phyloP scores from a whole-genome alignment of 192 early-diverging fungal genomes.

The Coemansia sp. region DNA sequence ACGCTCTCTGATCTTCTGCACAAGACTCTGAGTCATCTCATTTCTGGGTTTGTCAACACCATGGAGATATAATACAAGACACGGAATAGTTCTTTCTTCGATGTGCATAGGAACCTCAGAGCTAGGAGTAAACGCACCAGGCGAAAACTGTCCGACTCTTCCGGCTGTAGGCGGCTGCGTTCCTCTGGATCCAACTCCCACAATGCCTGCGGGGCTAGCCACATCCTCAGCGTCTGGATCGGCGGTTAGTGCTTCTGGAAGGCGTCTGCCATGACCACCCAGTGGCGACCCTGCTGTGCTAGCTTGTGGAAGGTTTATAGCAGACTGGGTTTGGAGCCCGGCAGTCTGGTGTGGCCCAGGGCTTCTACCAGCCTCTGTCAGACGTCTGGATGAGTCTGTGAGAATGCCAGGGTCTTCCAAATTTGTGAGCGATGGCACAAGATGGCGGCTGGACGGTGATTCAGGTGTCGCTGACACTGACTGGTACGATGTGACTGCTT shows the following conservation, averaged over 20 bases:
- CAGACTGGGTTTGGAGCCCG: not conserved
- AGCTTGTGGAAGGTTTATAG: not conserved
- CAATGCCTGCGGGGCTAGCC: not conserved
- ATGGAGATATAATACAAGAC: conserved; percentile 37
- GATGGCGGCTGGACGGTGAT: conserved; percentile 28
- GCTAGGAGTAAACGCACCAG: not conserved
- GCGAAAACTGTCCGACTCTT: not conserved
- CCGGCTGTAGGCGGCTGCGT: not conserved
- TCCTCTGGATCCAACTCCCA: not conserved
- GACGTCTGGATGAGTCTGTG: not conserved
- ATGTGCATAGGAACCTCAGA: not conserved
- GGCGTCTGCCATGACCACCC: not conserved
- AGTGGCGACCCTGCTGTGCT: not conserved
- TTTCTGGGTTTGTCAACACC: conserved; percentile 45
- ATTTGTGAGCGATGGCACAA: conserved; percentile 34
- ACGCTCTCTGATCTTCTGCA: conserved; percentile 47
- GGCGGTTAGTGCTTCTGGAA: not conserved
- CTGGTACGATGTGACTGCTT: conserved; percentile 6
- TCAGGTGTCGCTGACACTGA: conserved; percentile 20
- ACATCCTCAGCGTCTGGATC: no score
- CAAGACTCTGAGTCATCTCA: conserved; percentile 41
- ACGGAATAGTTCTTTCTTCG: conserved; percentile 33
- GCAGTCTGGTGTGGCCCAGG: not conserved
- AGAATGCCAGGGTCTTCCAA: conserved; percentile 8
- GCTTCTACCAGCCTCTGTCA: not conserved